Base-by-base conservation (phyloP, 2,329 filamentous ascomycete species). In the Escovopsis sp. region DNA sequence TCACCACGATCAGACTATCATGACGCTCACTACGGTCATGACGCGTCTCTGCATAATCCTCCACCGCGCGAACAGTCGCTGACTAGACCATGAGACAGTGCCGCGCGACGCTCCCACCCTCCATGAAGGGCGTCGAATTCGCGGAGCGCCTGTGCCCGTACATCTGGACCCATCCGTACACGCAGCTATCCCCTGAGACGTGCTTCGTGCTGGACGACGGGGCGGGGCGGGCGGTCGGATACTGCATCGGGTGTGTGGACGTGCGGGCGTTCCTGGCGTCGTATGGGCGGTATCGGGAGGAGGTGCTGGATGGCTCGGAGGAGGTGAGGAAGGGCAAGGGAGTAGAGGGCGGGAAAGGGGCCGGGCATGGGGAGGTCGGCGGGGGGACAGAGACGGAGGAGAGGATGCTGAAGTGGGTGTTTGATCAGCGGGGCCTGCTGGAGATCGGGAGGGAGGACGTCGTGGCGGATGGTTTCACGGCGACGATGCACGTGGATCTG, bases 101-200 rank as follows among this genome's bases (percentile, higher is more conserved):
- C 48, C 60, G 62, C 35, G 58, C 51, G 19, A 68, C 65, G 23
- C 58, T 68, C 14, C 62, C 63, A 4, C 58, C 59, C 0, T 58
- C 56, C 4, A 56, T 67, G n/a, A 27, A 44, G 18, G 31, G 44
- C 14, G 60, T 58, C 19, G 47, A 54, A 26, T 46, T 45, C 10
- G 56, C 54, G 5, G 41, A 43, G 32, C 51, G 51, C 14, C 52
- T 65, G 21, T 55, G 62, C 12, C 63, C 64, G 1, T 68, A 68
- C 50, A 43, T 68, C 45, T 69, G 65, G 65, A 65, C 62, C 8
- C 63, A 67, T 45, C 64, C 58, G 27, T 68, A 62, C 55, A 65
- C 62, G 13, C 51, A 57, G 43, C 60, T 68, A 39, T 62, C 53
- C 8, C 63, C 64, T 0, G 28, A 41, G 10, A 60, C 58, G 12